Percentiles rank a stretch among this genome's conserved stretches.
phyloP scores from a whole-genome alignment of 805 yeast genomes.

The Ascoidea asiatica region DNA sequence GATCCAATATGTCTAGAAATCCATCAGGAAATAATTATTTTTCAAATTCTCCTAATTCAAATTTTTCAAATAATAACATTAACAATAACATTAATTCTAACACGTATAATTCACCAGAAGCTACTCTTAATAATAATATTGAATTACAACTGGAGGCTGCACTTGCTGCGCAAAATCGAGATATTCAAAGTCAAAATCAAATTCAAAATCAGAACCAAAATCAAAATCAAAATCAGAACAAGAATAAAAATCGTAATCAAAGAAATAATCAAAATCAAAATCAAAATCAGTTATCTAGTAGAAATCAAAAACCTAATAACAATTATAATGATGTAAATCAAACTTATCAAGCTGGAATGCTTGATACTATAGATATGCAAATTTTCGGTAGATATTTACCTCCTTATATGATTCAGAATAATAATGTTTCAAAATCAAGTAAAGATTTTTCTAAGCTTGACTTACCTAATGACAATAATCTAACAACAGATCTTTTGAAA shows the following conservation, averaged over 20 bases:
- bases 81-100: too few relatives aligned
- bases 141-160: too few relatives aligned
- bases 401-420: slow-evolving; percentile 51
- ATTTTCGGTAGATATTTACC: slow-evolving; percentile 76
- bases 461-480: background rate
- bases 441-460: background rate
- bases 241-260: background rate
- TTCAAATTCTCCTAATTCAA: background rate
- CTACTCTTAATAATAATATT: too few relatives aligned
- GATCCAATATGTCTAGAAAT: background rate
- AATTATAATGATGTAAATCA: slow-evolving; percentile 2
- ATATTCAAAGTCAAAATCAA: too few relatives aligned
- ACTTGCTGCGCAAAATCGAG: too few relatives aligned
- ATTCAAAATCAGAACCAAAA: too few relatives aligned
- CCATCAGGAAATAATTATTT: too few relatives aligned
- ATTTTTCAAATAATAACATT: too few relatives aligned
- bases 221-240: too few relatives aligned
- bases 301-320: background rate
- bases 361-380: slow-evolving; percentile 76
- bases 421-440: background rate
- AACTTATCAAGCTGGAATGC: slow-evolving; percentile 41
- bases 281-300: too few relatives aligned
- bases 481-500: background rate
- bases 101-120: too few relatives aligned
- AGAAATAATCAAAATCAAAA: background rate